Percentiles rank a stretch among this genome's conserved stretches.
These are phyloP conservation scores for Aegilops umbellulata DNA, from an alignment of 176 grass and related monocot species.

Conservation along the genomic window DNA sequence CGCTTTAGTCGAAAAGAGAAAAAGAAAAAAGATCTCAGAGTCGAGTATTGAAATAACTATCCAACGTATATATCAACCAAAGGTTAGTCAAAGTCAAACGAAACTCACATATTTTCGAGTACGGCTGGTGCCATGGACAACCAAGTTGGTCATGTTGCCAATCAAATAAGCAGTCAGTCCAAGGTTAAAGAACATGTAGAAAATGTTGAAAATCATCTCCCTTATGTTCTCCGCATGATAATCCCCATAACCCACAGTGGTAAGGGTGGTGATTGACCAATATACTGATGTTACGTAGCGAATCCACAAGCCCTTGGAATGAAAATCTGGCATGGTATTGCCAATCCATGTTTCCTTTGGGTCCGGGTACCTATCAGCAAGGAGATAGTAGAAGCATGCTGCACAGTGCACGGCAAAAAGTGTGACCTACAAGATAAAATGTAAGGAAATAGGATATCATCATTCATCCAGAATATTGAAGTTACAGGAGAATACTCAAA, in stretches of 20 bases:
- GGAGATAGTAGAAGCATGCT: conserved; percentile 94
- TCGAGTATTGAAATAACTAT: background rate
- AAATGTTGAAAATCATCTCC: conserved; percentile 90
- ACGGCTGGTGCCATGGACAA: conserved; percentile 89
- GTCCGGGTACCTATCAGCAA: conserved; percentile 73
- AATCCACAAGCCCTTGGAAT: conserved; percentile 57
- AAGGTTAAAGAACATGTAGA: conserved; percentile 99
- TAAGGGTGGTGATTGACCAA: conserved; percentile 98
- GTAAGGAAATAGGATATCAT: conserved; percentile 12
- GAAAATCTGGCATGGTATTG: conserved; percentile 78
- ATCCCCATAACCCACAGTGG: conserved; percentile 96
- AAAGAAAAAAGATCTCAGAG: conserved; percentile 11
- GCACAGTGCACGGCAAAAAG: conserved; percentile 95
- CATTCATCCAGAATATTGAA: background rate
- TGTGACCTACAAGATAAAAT: conserved; percentile 62
- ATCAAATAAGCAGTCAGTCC: conserved; percentile 98
- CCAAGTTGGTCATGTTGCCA: conserved; percentile 99
- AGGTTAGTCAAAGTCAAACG: background rate
- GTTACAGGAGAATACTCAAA: background rate
- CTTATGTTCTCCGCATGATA: conserved; percentile 86
- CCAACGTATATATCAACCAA: conserved; percentile 1
- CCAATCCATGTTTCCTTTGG: conserved; percentile 82
- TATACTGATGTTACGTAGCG: conserved; percentile 91
- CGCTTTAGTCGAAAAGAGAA: conserved; percentile 52
- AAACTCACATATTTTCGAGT: conserved; percentile 91